Evolutionary conservation across 768 basidiomycete genomes (phyloP).

Genomic region (Bullera alba): DNA sequence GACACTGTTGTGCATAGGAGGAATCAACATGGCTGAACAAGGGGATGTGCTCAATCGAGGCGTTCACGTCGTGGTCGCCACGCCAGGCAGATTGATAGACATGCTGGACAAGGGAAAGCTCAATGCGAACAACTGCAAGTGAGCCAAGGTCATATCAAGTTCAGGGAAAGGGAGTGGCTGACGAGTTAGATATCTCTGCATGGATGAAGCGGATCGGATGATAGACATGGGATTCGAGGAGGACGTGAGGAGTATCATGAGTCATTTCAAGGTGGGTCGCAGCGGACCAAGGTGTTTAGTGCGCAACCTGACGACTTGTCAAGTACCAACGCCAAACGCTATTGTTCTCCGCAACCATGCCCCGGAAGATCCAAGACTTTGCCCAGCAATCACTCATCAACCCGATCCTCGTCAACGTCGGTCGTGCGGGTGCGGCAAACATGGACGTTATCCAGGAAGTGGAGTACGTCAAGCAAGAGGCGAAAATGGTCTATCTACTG

Average conservation of each 20-base stretch:
- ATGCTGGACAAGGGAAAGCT: slow-evolving; percentile 95
- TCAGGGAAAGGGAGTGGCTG: background rate
- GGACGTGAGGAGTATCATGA: slow-evolving; percentile 93
- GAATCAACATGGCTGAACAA: slow-evolving; percentile 98
- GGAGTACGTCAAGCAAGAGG: slow-evolving; percentile 98
- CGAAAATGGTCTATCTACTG: slow-evolving; percentile 97
- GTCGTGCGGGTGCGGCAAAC: slow-evolving; percentile 95
- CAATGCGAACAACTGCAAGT: slow-evolving; percentile 89
- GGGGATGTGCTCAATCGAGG: slow-evolving; percentile 83
- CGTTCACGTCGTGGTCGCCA: slow-evolving; percentile 91
- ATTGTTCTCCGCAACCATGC: slow-evolving; percentile 98
- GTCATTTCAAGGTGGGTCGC: slow-evolving; percentile 78
- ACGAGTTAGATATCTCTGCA: slow-evolving; percentile 61
- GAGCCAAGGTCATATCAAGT: slow-evolving; percentile 14
- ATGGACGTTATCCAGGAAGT: slow-evolving; percentile 86
- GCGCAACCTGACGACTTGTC: slow-evolving; percentile 1
- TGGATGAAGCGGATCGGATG: slow-evolving; percentile 98
- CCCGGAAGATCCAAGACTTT: slow-evolving; percentile 96
- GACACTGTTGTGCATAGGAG: slow-evolving; percentile 87
- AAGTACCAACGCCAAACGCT: slow-evolving; percentile 94
- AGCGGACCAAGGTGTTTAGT: background rate
- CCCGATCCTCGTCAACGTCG: slow-evolving; percentile 92
- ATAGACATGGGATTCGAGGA: slow-evolving; percentile 98
- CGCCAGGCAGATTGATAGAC: slow-evolving; percentile 92
- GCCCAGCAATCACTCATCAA: slow-evolving; percentile 92